phyloP scores from a whole-genome alignment of 2,329 filamentous ascomycete genomes.

The Penicillium italicum region DNA sequence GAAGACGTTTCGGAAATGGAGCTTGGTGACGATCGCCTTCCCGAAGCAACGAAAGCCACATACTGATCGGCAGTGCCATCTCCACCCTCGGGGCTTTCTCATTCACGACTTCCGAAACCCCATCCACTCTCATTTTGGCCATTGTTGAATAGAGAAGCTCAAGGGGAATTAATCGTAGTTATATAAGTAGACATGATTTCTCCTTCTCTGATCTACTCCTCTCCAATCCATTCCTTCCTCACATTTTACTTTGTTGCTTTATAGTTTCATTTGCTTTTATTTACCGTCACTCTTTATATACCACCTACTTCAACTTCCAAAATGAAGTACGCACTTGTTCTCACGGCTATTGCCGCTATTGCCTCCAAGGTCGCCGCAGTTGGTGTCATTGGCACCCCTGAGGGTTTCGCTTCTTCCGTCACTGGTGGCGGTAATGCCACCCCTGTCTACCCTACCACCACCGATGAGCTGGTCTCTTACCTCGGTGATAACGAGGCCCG shows the following conservation, averaged over 20 bases:
- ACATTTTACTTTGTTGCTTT: not conserved
- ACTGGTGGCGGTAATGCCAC: constrained; percentile 8
- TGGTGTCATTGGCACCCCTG: constrained; percentile 4
- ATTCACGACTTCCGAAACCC: not conserved
- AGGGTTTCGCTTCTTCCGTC: constrained; percentile 8
- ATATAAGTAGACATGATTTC: not conserved
- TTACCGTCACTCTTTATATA: not conserved
- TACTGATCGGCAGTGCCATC: not conserved
- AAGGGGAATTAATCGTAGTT: not conserved
- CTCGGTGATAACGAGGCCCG: constrained; percentile 6
- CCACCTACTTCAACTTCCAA: not conserved
- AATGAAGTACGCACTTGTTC: constrained; percentile 5
- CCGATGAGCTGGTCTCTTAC: constrained; percentile 8
- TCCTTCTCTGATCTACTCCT: not conserved
- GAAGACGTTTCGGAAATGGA: not conserved
- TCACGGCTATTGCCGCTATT: constrained; percentile 1
- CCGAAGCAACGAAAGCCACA: not conserved
- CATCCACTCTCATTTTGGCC: not conserved
- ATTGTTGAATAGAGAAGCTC: not conserved
- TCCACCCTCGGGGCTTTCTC: not conserved
- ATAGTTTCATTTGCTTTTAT: not conserved
- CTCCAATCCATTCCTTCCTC: not conserved
- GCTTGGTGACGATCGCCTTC: not conserved
- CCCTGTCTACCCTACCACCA: constrained; percentile 5
- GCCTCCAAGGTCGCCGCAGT: constrained; percentile 5